Base-by-base conservation (phyloP, 768 basidiomycete genomes). In the Rhodotorula toruloides region DNA sequence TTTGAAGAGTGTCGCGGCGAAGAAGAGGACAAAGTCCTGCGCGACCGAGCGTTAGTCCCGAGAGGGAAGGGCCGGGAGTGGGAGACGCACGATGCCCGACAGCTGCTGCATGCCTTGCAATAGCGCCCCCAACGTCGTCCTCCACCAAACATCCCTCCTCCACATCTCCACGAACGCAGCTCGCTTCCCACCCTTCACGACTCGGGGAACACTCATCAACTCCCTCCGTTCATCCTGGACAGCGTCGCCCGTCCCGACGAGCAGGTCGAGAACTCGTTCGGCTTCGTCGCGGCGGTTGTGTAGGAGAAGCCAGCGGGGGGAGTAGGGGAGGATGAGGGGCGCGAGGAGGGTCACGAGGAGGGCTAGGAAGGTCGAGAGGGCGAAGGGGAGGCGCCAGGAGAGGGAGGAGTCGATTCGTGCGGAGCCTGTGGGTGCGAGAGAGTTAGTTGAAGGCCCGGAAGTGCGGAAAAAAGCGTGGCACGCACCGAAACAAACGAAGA, bases 111-210 rank as follows among this genome's bases (percentile, higher is more conserved):
- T 39, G 21, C 34, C 31, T 53, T 76, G 68, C 29, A 70, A 56
- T 71, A 81, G 81, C 46, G 80, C 73, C 37, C 79, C 81, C 3
- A 82, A 75, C 21, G 78, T 56, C 25, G 79, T 81, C 40, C 82
- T 40, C 42, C 74, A 58, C 0, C 72, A 34, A 8, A 64, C 62
- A 22, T 75, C 65, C 58, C 73, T 61, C 77, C 74, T 48, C 75
- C 72, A 60, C 34, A 66, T 66, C 12, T 39, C 10, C 21, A 50
- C 1, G 55, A 68, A 72, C 65, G 78, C 58, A 75, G 69, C 54
- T 13, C 55, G 48, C 29, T 43, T 37, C 54, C 42, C 57, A 11
- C 48, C 11, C 48, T 49, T 25, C 29, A 47, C 46, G n/a, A 43
- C 31, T 12, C 39, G 34, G 2, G 40, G 43, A 4, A 47, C 64